Conservation (phyloP, 2,329 filamentous ascomycete genomes). For the Xylaria sp. region DNA sequence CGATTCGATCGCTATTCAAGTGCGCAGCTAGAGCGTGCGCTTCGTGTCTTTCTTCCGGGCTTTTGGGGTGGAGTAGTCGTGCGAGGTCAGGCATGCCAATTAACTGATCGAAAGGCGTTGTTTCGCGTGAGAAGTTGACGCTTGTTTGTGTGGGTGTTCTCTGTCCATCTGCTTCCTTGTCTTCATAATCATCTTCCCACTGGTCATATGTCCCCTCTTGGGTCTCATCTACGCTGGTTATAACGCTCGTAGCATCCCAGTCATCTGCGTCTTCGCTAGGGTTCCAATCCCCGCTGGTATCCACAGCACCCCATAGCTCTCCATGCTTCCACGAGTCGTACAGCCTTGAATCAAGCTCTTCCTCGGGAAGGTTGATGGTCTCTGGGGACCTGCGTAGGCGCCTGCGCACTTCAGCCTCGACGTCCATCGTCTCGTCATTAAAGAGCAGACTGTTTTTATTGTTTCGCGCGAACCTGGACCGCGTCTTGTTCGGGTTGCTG, state of each 20-base stretch:
- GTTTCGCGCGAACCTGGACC: constrained; percentile 54
- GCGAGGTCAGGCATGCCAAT: constrained; percentile 74
- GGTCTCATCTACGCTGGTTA: constrained; percentile 56
- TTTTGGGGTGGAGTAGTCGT: constrained; percentile 79
- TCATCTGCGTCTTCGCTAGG: constrained; percentile 61
- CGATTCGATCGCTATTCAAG: constrained; percentile 69
- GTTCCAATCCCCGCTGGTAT: constrained; percentile 79
- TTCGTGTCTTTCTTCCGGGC: constrained; percentile 77
- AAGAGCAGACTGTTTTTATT: constrained; percentile 62
- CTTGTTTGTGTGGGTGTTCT: constrained; percentile 76
- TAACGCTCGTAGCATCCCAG: constrained; percentile 79
- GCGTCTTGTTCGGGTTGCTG: constrained; percentile 21
- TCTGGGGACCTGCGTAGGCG: constrained; percentile 53
- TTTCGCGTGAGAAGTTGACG: constrained; percentile 55
- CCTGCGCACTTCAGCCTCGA: constrained; percentile 78
- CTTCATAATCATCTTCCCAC: constrained; percentile 49
- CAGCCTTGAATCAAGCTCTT: constrained; percentile 72
- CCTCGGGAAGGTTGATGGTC: constrained; percentile 58
- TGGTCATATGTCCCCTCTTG: constrained; percentile 54
- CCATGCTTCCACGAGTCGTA: constrained; percentile 86
- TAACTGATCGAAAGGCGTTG: constrained; percentile 66
- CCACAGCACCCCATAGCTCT: constrained; percentile 83
- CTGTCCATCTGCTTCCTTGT: constrained; percentile 51
- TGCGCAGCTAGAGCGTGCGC: constrained; percentile 83
- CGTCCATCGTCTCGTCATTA: constrained; percentile 71